Conservation (phyloP, 768 basidiomycete species). For the Serendipita sp. region DNA sequence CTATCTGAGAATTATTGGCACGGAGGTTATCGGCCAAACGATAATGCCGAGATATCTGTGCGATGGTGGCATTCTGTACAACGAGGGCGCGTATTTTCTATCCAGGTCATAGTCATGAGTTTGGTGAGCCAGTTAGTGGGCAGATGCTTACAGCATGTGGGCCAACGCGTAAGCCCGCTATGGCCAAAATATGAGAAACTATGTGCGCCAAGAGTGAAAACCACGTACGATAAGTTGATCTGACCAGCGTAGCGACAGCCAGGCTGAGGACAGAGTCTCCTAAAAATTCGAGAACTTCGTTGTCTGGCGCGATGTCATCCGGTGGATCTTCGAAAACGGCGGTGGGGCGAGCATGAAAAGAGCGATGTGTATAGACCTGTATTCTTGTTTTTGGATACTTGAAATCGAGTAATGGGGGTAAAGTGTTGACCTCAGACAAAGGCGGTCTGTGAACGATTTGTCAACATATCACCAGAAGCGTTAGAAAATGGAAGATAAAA, state of each 20-base stretch:
- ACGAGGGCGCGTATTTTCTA: constrained; percentile 68
- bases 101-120: not conserved
- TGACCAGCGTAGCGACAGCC: constrained; percentile 45
- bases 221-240: constrained; percentile 33
- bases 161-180: constrained; percentile 50
- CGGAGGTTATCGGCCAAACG: constrained; percentile 42
- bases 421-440: constrained; percentile 13
- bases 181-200: not conserved
- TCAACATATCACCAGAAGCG: too few relatives aligned
- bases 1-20: constrained; percentile 54
- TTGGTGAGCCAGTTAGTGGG: not conserved
- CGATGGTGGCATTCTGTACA: constrained; percentile 58
- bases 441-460: not conserved
- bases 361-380: constrained; percentile 63
- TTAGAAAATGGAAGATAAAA: too few relatives aligned
- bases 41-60: constrained; percentile 56
- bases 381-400: constrained; percentile 25
- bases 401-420: constrained; percentile 48
- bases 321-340: constrained; percentile 61
- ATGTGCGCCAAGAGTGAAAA: not conserved
- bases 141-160: constrained; percentile 46
- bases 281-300: constrained; percentile 67
- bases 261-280: constrained; percentile 60
- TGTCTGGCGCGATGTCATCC: constrained; percentile 61
- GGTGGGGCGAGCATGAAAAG: constrained; percentile 48